These are phyloP conservation scores for Penicillium waksmanii DNA, from an alignment of 495 filamentous ascomycete species.

Conservation along the genomic window DNA sequence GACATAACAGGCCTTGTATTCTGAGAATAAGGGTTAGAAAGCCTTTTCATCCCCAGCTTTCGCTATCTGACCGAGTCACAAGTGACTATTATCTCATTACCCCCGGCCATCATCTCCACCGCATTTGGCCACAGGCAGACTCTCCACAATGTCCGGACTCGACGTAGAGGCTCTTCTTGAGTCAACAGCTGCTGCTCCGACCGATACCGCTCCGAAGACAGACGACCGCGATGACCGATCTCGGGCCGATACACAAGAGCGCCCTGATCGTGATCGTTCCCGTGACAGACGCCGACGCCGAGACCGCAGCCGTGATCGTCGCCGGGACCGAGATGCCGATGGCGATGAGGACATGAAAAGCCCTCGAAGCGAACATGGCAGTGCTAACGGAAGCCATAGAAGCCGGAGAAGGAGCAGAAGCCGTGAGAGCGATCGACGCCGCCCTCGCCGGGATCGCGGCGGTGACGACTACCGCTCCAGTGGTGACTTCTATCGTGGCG, in stretches of 20 bases:
- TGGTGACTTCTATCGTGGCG: conserved; percentile 76
- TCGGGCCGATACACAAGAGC: conserved; percentile 58
- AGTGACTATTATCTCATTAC: conserved; percentile 46
- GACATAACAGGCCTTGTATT: background rate
- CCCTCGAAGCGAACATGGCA: conserved; percentile 77
- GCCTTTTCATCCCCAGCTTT: conserved; percentile 29
- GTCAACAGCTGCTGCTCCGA: conserved; percentile 76
- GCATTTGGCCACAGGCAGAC: conserved; percentile 16
- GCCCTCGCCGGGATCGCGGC: conserved; percentile 78
- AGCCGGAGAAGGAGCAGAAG: conserved; percentile 83
- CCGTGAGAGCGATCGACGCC: conserved; percentile 76
- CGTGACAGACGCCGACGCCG: conserved; percentile 62
- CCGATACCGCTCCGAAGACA: conserved; percentile 55
- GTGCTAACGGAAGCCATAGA: conserved; percentile 79
- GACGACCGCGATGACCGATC: conserved; percentile 63
- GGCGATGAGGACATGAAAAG: conserved; percentile 71
- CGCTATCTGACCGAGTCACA: conserved; percentile 49
- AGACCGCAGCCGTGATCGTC: conserved; percentile 69
- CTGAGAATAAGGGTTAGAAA: conserved; percentile 48
- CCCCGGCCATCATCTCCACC: conserved; percentile 29
- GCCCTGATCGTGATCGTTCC: conserved; percentile 58
- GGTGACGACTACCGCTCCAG: conserved; percentile 65
- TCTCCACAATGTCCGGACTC: conserved; percentile 75
- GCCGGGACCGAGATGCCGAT: conserved; percentile 62
- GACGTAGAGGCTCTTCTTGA: conserved; percentile 95